Conservation (phyloP, 2,329 filamentous ascomycete species). For the Sarocladium kiliense region DNA sequence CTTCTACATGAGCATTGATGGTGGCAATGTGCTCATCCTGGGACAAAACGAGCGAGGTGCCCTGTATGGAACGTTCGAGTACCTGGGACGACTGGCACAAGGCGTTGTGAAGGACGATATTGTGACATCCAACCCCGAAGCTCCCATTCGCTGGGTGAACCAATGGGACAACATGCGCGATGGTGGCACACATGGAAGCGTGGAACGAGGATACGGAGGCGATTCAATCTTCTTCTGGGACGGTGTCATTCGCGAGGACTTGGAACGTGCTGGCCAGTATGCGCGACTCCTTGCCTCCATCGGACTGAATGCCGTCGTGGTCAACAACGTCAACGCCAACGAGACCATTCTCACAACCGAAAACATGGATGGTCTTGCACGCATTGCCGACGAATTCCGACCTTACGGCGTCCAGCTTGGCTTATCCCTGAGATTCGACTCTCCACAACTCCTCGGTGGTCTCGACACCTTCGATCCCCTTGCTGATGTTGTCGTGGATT, state of each 20-base stretch:
- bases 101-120: constrained; percentile 44
- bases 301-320: constrained; percentile 58
- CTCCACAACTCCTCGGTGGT: constrained; percentile 51
- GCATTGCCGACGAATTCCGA: constrained; percentile 60
- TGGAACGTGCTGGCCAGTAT: constrained; percentile 56
- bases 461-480: constrained; percentile 62
- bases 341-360: constrained; percentile 45
- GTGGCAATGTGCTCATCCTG: constrained; percentile 48
- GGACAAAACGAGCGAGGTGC: constrained; percentile 63
- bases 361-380: constrained; percentile 56
- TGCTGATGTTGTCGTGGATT: constrained; percentile 51
- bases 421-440: constrained; percentile 64
- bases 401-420: constrained; percentile 63
- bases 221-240: constrained; percentile 63
- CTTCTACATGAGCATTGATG: constrained; percentile 51
- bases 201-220: constrained; percentile 65
- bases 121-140: constrained; percentile 50
- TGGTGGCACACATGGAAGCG: constrained; percentile 37
- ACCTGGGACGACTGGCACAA: constrained; percentile 59
- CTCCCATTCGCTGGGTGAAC: constrained; percentile 64
- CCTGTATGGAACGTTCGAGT: constrained; percentile 65
- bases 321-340: constrained; percentile 72
- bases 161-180: constrained; percentile 68
- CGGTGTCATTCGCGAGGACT: constrained; percentile 51
- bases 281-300: constrained; percentile 63